A percentile compares a stretch with the other conserved stretches of the same genome.
These are phyloP conservation scores for Warburgia ugandensis DNA, from an alignment of 164 flowering plant genomes.

Conservation along the genomic window DNA sequence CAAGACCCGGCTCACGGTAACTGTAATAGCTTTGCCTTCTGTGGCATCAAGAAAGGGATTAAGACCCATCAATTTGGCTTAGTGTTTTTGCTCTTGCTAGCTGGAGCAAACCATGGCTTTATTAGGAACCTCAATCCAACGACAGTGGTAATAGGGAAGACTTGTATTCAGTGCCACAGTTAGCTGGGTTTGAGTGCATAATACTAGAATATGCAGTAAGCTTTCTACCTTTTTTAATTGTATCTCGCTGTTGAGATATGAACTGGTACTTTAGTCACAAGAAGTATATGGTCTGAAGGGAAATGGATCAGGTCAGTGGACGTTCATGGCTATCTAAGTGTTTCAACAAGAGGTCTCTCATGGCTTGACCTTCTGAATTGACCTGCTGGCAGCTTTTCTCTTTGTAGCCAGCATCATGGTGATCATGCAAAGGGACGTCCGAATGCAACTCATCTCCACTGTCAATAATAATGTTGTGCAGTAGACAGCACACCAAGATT, in stretches of 20 bases:
- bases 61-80: background rate
- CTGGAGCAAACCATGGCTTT: background rate
- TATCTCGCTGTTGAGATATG: too few species aligned
- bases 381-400: slow-evolving; percentile 46
- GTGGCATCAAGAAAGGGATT: too few species aligned
- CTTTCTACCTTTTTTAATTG: too few species aligned
- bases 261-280: too few species aligned
- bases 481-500: slow-evolving; percentile 82
- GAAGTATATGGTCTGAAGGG: too few species aligned
- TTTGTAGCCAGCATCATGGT: slow-evolving; percentile 70
- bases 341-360: slow-evolving; percentile 41
- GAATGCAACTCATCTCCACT: slow-evolving; percentile 45
- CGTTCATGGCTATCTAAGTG: slow-evolving; percentile 11
- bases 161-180: too few species aligned
- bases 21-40: too few species aligned
- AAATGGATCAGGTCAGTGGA: background rate
- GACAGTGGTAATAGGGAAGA: too few species aligned
- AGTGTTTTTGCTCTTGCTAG: background rate
- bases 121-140: too few species aligned
- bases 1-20: too few species aligned
- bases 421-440: slow-evolving; percentile 54
- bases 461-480: slow-evolving; percentile 83
- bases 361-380: slow-evolving; percentile 34
- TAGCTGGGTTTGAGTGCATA: background rate
- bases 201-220: background rate